phyloP scores from a whole-genome alignment of 1,139 yeast genomes.

The Candida gigantensis region DNA sequence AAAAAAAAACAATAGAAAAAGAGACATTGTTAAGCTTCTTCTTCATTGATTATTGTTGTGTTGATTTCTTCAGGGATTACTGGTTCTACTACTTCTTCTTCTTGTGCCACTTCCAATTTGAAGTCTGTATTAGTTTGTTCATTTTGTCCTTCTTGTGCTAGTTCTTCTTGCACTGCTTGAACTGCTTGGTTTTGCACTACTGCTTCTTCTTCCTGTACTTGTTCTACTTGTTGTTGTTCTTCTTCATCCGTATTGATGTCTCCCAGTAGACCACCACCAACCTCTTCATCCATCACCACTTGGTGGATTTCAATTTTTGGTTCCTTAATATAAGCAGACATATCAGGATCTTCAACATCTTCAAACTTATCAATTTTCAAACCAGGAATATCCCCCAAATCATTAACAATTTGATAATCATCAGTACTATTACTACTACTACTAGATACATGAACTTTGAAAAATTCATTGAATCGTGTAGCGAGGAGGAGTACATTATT shows the following conservation, averaged over 20 bases:
- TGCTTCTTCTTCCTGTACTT: too few relatives aligned
- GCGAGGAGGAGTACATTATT: conserved; percentile 19
- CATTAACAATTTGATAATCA: conserved; percentile 3
- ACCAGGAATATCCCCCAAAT: conserved; percentile 9
- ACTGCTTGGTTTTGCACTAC: too few relatives aligned
- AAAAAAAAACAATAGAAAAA: too few relatives aligned
- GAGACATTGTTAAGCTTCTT: too few relatives aligned
- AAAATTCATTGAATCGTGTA: conserved; percentile 17
- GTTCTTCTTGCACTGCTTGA: too few relatives aligned
- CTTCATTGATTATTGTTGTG: too few relatives aligned
- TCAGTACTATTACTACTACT: background rate
- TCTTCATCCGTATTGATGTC: conserved; percentile 6
- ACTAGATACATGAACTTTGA: conserved; percentile 13
- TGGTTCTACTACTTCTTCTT: background rate
- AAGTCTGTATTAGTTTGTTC: too few relatives aligned
- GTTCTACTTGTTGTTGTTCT: background rate
- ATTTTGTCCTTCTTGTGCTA: background rate
- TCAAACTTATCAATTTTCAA: conserved; percentile 22
- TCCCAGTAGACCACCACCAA: too few relatives aligned
- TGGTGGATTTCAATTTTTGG: too few relatives aligned
- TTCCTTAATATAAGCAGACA: conserved; percentile 18
- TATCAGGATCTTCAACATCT: conserved; percentile 28
- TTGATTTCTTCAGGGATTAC: too few relatives aligned
- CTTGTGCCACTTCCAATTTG: too few relatives aligned
- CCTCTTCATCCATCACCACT: too few relatives aligned